Base-by-base conservation (phyloP, 1,284 basidiomycete genomes). In the Trichosporon coremiiforme region DNA sequence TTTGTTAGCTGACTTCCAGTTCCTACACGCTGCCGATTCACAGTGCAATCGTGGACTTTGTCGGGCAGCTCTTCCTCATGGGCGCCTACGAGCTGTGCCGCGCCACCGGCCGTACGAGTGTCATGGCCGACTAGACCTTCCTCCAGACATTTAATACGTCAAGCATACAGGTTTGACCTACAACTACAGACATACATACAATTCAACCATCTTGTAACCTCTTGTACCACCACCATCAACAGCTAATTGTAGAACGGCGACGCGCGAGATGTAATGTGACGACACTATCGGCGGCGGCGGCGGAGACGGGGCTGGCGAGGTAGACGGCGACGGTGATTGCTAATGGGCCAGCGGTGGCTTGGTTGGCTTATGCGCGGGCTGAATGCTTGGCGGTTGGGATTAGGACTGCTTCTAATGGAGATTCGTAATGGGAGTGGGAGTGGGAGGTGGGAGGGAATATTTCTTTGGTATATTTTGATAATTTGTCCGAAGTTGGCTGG, bases 21-120 rank as follows among this genome's bases (percentile, higher is more conserved):
- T 91, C 92, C 83, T 97, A 98, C 81, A 94, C 94, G 1, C 85
- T 98, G 20, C 96, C 96, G 2, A 89, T 96, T 47, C 93, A 97
- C 74, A 94, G 92, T 1, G 91, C 94, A 0, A 80, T 94, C 45
- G 90, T 98, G 84, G 96, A 99, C 81, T 89, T 98, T 64, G 83
- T 93, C n/a, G 94, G 94, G 8, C 95, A 98, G 82, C 81, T 91
- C 9, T 84, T 97, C 20, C 88, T 98, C 31, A 81, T 84, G 72
- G 64, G 81, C 50, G 83, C 84, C n/a, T 87, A 84, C 74, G 80
- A 84, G 64, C 68, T 84, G 12, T 85, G 85, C 17, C 82, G 79
- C 4, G 68, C 38, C 6, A 57, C 35, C 4, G 72, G 72, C 4
- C 50, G 65, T 35, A 63, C 65, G 8, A 20, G 25, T 29, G 69